Percentiles rank a stretch among this genome's conserved stretches.
These are phyloP conservation scores for Pythium brassicae DNA, from an alignment of 352 stramenopile species.

Conservation along the genomic window DNA sequence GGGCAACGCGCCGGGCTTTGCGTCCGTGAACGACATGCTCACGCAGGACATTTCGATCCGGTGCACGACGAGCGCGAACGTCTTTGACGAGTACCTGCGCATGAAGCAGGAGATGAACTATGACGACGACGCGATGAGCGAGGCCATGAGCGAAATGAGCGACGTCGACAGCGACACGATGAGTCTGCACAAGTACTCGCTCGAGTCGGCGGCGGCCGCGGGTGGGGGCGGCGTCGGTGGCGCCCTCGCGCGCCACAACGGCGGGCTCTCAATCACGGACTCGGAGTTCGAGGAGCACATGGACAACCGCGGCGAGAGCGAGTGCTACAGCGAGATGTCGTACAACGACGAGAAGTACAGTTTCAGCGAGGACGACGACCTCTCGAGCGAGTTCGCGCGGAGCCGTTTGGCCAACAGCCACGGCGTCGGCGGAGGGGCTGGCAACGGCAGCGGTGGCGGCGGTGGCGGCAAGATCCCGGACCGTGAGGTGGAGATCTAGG, in stretches of 20 bases:
- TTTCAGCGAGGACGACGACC: constrained; percentile 47
- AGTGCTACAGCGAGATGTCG: constrained; percentile 76
- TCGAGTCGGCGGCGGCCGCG: constrained; percentile 28
- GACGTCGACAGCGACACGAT: constrained; percentile 54
- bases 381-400: constrained; percentile 21
- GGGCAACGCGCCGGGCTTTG: no score
- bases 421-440: no score
- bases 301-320: constrained; percentile 44
- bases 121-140: constrained; percentile 34
- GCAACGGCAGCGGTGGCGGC: constrained; percentile 29
- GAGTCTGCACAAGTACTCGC: constrained; percentile 46
- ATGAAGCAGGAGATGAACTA: constrained; percentile 80
- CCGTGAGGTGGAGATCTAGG: constrained; percentile 73
- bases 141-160: constrained; percentile 56
- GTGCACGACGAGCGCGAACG: constrained; percentile 49
- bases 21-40: constrained; percentile 41
- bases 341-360: constrained; percentile 83
- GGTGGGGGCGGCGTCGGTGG: constrained; percentile 18
- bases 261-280: constrained; percentile 57
- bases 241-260: constrained; percentile 16
- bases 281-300: constrained; percentile 63
- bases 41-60: constrained; percentile 47
- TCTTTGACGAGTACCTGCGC: constrained; percentile 69
- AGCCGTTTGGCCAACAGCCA: constrained; percentile 6
- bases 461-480: constrained; percentile 14